phyloP scores from a whole-genome alignment of 768 basidiomycete genomes.

The Boletus bicolor region DNA sequence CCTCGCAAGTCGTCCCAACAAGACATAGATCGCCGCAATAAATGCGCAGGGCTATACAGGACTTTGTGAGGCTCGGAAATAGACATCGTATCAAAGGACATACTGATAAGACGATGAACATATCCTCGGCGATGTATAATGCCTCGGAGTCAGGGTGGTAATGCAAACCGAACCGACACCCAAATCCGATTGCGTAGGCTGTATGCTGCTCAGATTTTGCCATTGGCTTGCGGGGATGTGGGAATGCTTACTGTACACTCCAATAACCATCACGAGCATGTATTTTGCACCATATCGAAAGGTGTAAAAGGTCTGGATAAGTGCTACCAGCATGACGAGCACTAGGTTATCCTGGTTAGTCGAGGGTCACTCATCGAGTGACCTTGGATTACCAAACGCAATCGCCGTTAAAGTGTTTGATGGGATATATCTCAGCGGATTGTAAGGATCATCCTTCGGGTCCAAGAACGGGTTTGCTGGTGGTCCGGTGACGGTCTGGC shows the following conservation, averaged over 20 bases:
- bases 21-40: slow-evolving; percentile 64
- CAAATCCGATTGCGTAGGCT: slow-evolving; percentile 60
- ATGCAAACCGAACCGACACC: slow-evolving; percentile 54
- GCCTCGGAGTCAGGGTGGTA: slow-evolving; percentile 48
- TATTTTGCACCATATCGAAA: slow-evolving; percentile 48
- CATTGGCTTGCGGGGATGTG: neutral
- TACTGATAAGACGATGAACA: slow-evolving; percentile 58
- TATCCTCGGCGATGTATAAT: slow-evolving; percentile 54
- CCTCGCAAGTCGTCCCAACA: slow-evolving; percentile 58
- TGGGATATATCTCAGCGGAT: slow-evolving; percentile 54
- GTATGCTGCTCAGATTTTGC: neutral
- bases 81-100: slow-evolving; percentile 9
- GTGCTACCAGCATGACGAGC: slow-evolving; percentile 37
- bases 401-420: slow-evolving; percentile 50
- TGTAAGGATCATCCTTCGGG: slow-evolving; percentile 51
- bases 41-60: slow-evolving; percentile 63
- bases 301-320: slow-evolving; percentile 43
- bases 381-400: slow-evolving; percentile 40
- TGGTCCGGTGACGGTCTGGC: slow-evolving; percentile 3
- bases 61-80: neutral
- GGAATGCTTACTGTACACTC: slow-evolving; percentile 48
- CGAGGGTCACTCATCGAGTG: neutral
- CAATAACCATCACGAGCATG: slow-evolving; percentile 62
- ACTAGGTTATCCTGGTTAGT: slow-evolving; percentile 12
- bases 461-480: slow-evolving; percentile 27